Evolutionary conservation across 1,284 basidiomycete species (phyloP).

Genomic region (Wolfiporia cocos): DNA sequence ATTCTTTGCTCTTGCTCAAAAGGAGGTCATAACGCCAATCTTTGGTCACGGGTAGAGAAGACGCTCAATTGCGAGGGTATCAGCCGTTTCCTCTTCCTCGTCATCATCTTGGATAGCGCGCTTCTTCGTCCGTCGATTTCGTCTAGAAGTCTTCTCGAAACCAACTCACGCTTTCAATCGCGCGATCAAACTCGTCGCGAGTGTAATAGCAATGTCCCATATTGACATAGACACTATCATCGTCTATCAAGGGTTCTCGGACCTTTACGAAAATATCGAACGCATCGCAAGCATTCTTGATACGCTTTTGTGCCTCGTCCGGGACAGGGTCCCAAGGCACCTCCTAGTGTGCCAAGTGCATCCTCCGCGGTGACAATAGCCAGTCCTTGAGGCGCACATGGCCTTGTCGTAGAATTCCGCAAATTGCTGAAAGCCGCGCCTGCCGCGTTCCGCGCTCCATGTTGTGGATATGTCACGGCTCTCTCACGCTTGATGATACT

Average conservation of each 20-base stretch:
- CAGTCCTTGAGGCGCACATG: conserved; percentile 83
- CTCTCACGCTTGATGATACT: conserved; percentile 82
- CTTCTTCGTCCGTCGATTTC: conserved; percentile 80
- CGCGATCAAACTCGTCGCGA: conserved; percentile 88
- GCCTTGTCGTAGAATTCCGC: conserved; percentile 92
- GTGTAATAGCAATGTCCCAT: conserved; percentile 93
- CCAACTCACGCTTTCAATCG: conserved; percentile 86
- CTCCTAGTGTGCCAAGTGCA: conserved; percentile 60
- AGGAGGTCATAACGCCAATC: conserved; percentile 2
- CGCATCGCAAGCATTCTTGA: conserved; percentile 77
- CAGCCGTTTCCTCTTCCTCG: conserved; percentile 45
- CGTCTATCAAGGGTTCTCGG: conserved; percentile 76
- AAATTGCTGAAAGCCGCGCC: conserved; percentile 71
- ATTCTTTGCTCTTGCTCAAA: conserved; percentile 71
- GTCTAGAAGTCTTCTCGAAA: conserved; percentile 73
- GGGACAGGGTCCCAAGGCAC: conserved; percentile 38
- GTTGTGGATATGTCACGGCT: conserved; percentile 51
- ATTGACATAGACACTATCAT: conserved; percentile 88
- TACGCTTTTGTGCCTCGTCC: conserved; percentile 61
- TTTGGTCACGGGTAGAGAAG: conserved; percentile 44
- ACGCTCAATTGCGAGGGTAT: conserved; percentile 60
- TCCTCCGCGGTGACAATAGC: conserved; percentile 92
- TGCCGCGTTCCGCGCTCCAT: conserved; percentile 67
- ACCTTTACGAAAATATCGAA: conserved; percentile 85
- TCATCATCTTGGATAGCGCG: conserved; percentile 71